These are phyloP conservation scores for Geotrichum ghanense DNA, from an alignment of 805 yeast genomes.

Conservation along the genomic window DNA sequence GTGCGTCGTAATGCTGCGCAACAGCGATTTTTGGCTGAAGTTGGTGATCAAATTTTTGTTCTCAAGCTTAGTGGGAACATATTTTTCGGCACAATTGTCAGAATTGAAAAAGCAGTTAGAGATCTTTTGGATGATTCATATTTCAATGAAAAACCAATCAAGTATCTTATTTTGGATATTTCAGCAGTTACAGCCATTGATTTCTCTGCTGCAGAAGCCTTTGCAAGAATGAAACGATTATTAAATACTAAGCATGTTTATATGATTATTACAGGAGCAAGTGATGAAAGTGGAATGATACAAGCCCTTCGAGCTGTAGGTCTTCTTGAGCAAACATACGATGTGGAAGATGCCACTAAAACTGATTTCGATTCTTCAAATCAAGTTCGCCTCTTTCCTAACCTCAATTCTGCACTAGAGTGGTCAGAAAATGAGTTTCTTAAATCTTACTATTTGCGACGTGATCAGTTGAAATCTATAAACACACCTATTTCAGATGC, in stretches of 20 bases:
- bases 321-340: slow-evolving; percentile 44
- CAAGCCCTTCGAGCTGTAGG: slow-evolving; percentile 76
- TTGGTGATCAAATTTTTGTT: slow-evolving; percentile 84
- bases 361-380: slow-evolving; percentile 13
- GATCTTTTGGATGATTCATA: slow-evolving; percentile 44
- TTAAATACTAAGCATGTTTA: slow-evolving; percentile 57
- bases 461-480: slow-evolving; percentile 15
- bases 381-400: slow-evolving; percentile 55
- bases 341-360: slow-evolving; percentile 27
- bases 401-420: slow-evolving; percentile 79
- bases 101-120: slow-evolving; percentile 69
- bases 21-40: slow-evolving; percentile 69
- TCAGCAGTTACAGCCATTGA: slow-evolving; percentile 70
- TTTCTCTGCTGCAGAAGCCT: slow-evolving; percentile 93
- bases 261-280: slow-evolving; percentile 68
- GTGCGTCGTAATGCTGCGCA: slow-evolving; percentile 86
- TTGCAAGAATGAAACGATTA: slow-evolving; percentile 73
- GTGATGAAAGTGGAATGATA: slow-evolving; percentile 52
- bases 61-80: slow-evolving; percentile 79
- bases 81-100: slow-evolving; percentile 92
- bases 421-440: slow-evolving; percentile 94
- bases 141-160: slow-evolving; percentile 45
- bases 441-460: slow-evolving; percentile 40
- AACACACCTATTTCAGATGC: slow-evolving; percentile 4
- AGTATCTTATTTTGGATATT: slow-evolving; percentile 76